A percentile compares a stretch with the other conserved stretches of the same genome.
phyloP scores from a whole-genome alignment of 2,329 filamentous ascomycete species.

The Xylaria sp. region DNA sequence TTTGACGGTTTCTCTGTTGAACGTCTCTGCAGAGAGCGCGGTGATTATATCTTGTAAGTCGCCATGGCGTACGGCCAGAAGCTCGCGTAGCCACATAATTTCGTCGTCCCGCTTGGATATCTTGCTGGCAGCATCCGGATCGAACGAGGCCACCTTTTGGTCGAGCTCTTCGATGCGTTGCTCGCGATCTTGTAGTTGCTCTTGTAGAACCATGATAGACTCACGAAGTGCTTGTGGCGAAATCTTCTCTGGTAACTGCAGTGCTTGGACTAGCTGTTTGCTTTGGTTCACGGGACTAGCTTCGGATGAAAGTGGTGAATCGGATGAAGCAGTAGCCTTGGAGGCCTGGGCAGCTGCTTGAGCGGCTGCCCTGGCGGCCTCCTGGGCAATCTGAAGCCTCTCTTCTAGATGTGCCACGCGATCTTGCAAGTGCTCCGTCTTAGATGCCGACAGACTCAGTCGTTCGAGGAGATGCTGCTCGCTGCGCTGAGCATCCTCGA shows the following conservation, averaged over 20 bases:
- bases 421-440: conserved; percentile 79
- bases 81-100: conserved; percentile 89
- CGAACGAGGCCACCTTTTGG: conserved; percentile 59
- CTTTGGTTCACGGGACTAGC: conserved; percentile 41
- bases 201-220: conserved; percentile 92
- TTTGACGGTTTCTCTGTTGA: conserved; percentile 72
- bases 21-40: conserved; percentile 67
- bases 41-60: conserved; percentile 90
- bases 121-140: conserved; percentile 73
- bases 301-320: conserved; percentile 37
- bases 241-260: conserved; percentile 71
- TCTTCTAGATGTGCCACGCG: conserved; percentile 81
- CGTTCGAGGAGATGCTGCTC: conserved; percentile 78
- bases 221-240: conserved; percentile 92
- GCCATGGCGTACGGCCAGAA: conserved; percentile 82
- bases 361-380: conserved; percentile 77
- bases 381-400: conserved; percentile 82
- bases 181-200: conserved; percentile 93
- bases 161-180: conserved; percentile 83
- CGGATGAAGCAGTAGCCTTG: conserved; percentile 34
- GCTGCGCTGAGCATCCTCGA: conserved; percentile 75
- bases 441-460: conserved; percentile 75
- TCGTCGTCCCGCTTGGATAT: conserved; percentile 90
- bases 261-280: conserved; percentile 36
- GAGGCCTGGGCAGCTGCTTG: conserved; percentile 48